phyloP scores from a whole-genome alignment of 768 basidiomycete genomes.

The Panus rudis region DNA sequence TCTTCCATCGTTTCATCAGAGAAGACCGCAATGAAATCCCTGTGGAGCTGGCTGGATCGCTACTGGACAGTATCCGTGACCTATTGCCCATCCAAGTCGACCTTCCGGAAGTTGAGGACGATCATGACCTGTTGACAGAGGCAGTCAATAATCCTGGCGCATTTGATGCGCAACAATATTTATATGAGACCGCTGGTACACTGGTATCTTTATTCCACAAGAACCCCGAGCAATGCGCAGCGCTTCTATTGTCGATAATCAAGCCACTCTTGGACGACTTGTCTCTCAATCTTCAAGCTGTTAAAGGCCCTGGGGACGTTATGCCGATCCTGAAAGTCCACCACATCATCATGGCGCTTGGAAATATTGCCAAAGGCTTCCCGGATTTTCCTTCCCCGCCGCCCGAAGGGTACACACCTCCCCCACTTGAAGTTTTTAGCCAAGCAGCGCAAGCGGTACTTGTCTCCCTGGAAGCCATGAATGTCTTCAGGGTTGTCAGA shows the following conservation, averaged over 20 bases:
- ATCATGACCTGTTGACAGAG: constrained; percentile 68
- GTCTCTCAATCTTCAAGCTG: constrained; percentile 45
- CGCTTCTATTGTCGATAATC: constrained; percentile 67
- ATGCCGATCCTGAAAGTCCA: constrained; percentile 83
- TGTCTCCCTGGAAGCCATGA: constrained; percentile 84
- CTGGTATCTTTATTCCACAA: constrained; percentile 73
- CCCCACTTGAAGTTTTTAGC: constrained; percentile 72
- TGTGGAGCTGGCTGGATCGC: constrained; percentile 55
- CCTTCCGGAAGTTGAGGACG: constrained; percentile 68
- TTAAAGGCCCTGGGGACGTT: constrained; percentile 56
- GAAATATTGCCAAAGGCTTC: constrained; percentile 93
- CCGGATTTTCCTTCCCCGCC: constrained; percentile 78
- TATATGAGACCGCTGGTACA: constrained; percentile 88
- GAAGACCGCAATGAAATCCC: constrained; percentile 76
- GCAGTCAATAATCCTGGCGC: constrained; percentile 64
- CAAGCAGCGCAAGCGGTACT: constrained; percentile 84
- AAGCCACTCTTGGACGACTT: constrained; percentile 77
- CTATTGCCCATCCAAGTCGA: constrained; percentile 69
- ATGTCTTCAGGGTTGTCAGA: constrained; percentile 75
- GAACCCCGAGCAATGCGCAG: constrained; percentile 58
- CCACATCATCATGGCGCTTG: constrained; percentile 90
- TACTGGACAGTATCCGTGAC: constrained; percentile 73
- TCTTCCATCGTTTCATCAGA: constrained; percentile 88
- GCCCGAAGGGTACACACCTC: constrained; percentile 57
- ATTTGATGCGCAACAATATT: constrained; percentile 88